Percentiles rank a stretch among this genome's conserved stretches.
Conservation (phyloP, 768 basidiomycete species). For the Psilocybe cubensis region DNA sequence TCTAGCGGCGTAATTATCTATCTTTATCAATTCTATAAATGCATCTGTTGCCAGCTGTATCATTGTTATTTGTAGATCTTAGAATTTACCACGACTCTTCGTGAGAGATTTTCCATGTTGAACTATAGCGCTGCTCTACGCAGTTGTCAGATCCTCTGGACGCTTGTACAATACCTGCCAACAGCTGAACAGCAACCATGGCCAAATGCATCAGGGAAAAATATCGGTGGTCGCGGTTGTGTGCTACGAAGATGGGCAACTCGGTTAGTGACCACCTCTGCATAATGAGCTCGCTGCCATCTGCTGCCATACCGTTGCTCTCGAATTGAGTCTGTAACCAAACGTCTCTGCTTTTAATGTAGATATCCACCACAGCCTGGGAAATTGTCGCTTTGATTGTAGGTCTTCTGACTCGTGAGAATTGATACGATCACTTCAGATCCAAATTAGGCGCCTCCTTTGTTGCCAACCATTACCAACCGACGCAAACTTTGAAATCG, state of each 20-base stretch:
- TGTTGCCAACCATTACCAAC: too few relatives aligned
- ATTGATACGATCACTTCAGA: conserved; percentile 18
- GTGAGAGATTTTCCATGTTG: too few relatives aligned
- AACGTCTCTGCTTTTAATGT: not conserved
- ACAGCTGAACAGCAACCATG: not conserved
- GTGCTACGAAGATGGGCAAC: conserved; percentile 14
- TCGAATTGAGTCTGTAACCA: conserved; percentile 5
- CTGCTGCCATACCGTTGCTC: not conserved
- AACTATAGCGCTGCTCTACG: too few relatives aligned
- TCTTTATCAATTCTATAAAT: too few relatives aligned
- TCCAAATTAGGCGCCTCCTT: conserved; percentile 29
- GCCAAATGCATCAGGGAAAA: not conserved
- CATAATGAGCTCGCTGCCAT: conserved; percentile 2
- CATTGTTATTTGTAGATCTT: too few relatives aligned
- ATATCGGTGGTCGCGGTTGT: not conserved
- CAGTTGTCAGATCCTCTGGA: too few relatives aligned
- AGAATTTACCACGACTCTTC: too few relatives aligned
- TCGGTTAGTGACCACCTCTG: conserved; percentile 12
- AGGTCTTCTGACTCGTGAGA: conserved; percentile 23
- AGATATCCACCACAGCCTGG: conserved; percentile 3
- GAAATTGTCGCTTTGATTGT: conserved; percentile 10
- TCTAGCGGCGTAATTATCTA: too few relatives aligned
- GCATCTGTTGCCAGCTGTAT: too few relatives aligned
- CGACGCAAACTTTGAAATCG: conserved; percentile 21
- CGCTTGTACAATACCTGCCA: not conserved